Evolutionary conservation across 148 eudicot genomes (phyloP).

Genomic region (Arctostaphylos glauca): DNA sequence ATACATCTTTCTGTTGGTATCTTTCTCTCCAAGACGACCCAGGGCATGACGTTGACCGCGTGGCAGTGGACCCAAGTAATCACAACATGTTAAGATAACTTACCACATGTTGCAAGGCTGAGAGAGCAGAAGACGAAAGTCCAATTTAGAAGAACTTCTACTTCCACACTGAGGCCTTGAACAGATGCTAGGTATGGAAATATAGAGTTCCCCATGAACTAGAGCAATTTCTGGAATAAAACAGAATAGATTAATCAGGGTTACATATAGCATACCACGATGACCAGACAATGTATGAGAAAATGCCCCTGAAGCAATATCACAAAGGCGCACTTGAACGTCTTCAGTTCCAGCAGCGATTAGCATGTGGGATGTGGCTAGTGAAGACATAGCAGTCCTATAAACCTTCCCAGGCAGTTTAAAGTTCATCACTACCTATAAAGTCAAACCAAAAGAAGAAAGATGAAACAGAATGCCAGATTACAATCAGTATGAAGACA

Average conservation of each 20-base stretch:
- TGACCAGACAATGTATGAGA: slow-evolving; percentile 97
- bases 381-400: slow-evolving; percentile 81
- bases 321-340: slow-evolving; percentile 99
- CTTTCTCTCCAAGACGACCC: neutral
- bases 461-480: neutral
- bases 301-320: slow-evolving; percentile 96
- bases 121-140: slow-evolving; percentile 7
- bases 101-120: slow-evolving; percentile 6
- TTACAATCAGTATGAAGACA: neutral
- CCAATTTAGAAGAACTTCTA: slow-evolving; percentile 4
- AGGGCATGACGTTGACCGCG: neutral
- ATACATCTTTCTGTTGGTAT: neutral
- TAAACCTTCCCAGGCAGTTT: slow-evolving; percentile 99
- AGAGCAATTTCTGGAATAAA: slow-evolving; percentile 4
- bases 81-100: neutral
- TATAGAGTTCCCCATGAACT: neutral
- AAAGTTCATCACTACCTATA: slow-evolving; percentile 76
- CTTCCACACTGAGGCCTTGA: neutral
- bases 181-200: neutral
- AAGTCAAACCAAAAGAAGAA: neutral
- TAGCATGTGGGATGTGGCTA: slow-evolving; percentile 90
- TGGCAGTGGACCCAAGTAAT: neutral
- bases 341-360: slow-evolving; percentile 95
- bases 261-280: slow-evolving; percentile 63
- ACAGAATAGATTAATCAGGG: slow-evolving; percentile 13